Evolutionary conservation across 2,329 filamentous ascomycete species (phyloP).

Genomic region (Sclerotinia trifoliorum): DNA sequence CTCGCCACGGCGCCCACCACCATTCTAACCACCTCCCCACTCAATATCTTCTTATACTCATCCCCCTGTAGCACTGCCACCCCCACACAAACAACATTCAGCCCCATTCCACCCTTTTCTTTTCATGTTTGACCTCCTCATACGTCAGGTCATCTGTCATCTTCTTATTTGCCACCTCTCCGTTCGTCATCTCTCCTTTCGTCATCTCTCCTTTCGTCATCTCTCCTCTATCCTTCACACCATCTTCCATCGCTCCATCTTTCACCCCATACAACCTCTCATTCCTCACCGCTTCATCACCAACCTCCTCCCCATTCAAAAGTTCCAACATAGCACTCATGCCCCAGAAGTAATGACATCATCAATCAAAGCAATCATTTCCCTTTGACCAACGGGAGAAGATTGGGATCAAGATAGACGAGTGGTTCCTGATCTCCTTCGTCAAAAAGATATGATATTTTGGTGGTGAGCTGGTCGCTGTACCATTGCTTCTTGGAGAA

Average conservation of each 20-base stretch:
- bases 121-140: too few species aligned
- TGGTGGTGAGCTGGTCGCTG: neutral
- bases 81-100: constrained; percentile 11
- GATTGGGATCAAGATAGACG: constrained; percentile 12
- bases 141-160: too few species aligned
- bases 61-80: constrained; percentile 3
- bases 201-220: neutral
- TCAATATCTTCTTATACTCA: too few species aligned
- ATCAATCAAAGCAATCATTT: constrained; percentile 12
- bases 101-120: neutral
- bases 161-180: neutral
- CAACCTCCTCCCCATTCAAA: neutral
- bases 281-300: neutral
- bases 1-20: too few species aligned
- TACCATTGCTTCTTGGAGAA: constrained; percentile 12
- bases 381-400: neutral
- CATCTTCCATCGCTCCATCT: too few species aligned
- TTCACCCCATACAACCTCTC: too few species aligned
- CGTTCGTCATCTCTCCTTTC: too few species aligned
- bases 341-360: constrained; percentile 9
- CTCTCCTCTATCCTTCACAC: too few species aligned
- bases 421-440: neutral
- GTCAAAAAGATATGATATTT: constrained; percentile 1
- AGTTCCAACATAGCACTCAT: constrained; percentile 3
- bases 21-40: too few species aligned